Base-by-base conservation (phyloP, 306 rosid species). In the Hippophae rhamnoides region DNA sequence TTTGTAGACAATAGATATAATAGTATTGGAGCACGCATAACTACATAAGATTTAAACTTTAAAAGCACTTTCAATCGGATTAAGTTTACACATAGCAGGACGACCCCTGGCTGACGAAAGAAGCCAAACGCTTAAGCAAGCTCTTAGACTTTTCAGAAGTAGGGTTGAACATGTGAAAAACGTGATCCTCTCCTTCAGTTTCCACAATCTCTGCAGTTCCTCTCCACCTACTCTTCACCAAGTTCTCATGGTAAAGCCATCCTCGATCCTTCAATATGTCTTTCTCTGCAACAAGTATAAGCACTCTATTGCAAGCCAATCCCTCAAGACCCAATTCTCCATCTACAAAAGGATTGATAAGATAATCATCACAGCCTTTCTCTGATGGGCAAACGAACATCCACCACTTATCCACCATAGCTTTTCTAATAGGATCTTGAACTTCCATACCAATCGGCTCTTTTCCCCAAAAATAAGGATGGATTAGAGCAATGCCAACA, bases 391-490 rank as follows among this genome's bases (percentile, higher is more conserved):
- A 87, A 1, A 79, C 92, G 10, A 78, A 86, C 18, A 9, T 71
- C 98, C 98, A 90, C 98, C 98, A 90, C 31, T 40, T 50, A 23
- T 87, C 95, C 74, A 90, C 96, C 95, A 78, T 78, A 7, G 58
- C 68, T 61, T 57, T 85, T 59, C 86, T 77, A 13, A 38, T 61
- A 0, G 11, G 11, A 55, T 90, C 92, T 5, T 13, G 45, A 4
- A 66, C 66, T 73, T 90, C 98, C 43, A 52, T 40, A 0, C 95
- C 98, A 41, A 87, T 73, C 1, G 89, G 78, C 38, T 74, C 73
- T 40, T 77, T 52, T 1, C 96, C 98, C 98, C 96, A 90, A 64
- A 87, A 90, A 42, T 87, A 90, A 14, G 96, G 96, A 59, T 90
- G 76, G 49, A 90, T 72, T 73, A 83, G 27, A 11, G 71, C 66